Percentiles rank a stretch among this genome's conserved stretches.
Evolutionary conservation across 129 eudicot species (phyloP).

Genomic region (carrot (Daucus carota)): DNA sequence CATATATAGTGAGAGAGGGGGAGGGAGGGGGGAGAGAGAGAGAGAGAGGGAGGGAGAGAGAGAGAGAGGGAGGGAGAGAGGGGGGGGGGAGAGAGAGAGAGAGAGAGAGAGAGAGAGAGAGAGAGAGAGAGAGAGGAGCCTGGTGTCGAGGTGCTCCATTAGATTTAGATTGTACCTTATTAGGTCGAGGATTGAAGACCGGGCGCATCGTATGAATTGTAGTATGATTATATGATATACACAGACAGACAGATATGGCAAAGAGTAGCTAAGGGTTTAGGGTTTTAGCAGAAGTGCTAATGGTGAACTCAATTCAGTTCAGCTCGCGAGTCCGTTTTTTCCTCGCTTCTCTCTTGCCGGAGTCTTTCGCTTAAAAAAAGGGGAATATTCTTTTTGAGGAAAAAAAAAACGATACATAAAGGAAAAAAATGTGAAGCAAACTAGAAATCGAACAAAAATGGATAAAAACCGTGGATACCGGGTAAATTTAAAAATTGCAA

Average conservation of each 20-base stretch:
- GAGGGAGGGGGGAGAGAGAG: too few species aligned
- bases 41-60: too few species aligned
- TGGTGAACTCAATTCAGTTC: neutral
- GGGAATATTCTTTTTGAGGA: too few species aligned
- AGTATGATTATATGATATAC: neutral
- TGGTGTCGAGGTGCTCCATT: neutral
- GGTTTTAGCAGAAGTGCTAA: neutral
- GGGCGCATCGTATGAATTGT: neutral
- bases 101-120: too few species aligned
- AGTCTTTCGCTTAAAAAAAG: neutral
- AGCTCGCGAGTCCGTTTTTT: neutral
- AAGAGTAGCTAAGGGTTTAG: neutral
- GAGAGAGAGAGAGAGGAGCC: neutral
- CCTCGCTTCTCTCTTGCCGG: neutral
- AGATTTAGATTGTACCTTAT: neutral
- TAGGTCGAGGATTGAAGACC: constrained; percentile 7
- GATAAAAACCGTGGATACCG: too few species aligned
- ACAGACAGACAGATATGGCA: neutral
- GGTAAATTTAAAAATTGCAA: too few species aligned
- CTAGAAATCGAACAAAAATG: too few species aligned
- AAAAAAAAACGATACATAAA: too few species aligned
- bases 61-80: too few species aligned
- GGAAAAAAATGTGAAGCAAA: too few species aligned
- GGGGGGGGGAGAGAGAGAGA: too few species aligned
- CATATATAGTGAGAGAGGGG: too few species aligned